Percentiles rank a stretch among this genome's conserved stretches.
phyloP scores from a whole-genome alignment of 768 basidiomycete species.

The Thelephora ganbajun region DNA sequence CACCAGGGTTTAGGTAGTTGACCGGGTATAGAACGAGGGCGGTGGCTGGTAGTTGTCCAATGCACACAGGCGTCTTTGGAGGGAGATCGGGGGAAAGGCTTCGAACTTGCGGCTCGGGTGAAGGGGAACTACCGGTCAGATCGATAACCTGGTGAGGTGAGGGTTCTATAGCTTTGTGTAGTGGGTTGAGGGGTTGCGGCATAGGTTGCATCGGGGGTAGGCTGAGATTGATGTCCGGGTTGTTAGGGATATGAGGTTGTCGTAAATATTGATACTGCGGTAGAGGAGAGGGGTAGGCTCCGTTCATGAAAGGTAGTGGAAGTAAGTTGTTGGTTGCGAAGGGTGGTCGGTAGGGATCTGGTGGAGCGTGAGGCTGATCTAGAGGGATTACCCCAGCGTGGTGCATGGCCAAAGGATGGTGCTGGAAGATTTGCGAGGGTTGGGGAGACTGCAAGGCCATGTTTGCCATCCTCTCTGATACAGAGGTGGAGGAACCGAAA shows the following conservation, averaged over 20 bases:
- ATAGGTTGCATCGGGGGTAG: too few relatives aligned
- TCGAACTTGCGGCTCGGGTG: slow-evolving; percentile 13
- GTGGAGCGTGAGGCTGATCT: background rate
- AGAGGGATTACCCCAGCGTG: too few relatives aligned
- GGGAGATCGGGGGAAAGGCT: slow-evolving; percentile 43
- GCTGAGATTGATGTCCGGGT: too few relatives aligned
- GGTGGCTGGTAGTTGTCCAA: slow-evolving; percentile 71
- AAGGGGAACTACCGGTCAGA: slow-evolving; percentile 28
- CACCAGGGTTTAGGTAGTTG: slow-evolving; percentile 36
- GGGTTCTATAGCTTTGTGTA: background rate
- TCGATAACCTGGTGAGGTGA: slow-evolving; percentile 51
- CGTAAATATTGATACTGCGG: too few relatives aligned
- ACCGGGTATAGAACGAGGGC: slow-evolving; percentile 80
- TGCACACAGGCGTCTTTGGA: slow-evolving; percentile 78
- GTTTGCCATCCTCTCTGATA: background rate
- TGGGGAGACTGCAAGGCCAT: background rate
- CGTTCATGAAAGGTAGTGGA: background rate
- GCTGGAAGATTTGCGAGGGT: background rate
- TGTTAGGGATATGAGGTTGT: too few relatives aligned
- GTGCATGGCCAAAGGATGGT: too few relatives aligned
- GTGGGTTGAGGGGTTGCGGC: too few relatives aligned
- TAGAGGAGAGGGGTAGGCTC: too few relatives aligned
- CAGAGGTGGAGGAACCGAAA: background rate
- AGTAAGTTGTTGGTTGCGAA: slow-evolving; percentile 3
- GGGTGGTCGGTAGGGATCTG: slow-evolving; percentile 8